Conservation (phyloP, 2,329 filamentous ascomycete species). For the Colletotrichum cereale region DNA sequence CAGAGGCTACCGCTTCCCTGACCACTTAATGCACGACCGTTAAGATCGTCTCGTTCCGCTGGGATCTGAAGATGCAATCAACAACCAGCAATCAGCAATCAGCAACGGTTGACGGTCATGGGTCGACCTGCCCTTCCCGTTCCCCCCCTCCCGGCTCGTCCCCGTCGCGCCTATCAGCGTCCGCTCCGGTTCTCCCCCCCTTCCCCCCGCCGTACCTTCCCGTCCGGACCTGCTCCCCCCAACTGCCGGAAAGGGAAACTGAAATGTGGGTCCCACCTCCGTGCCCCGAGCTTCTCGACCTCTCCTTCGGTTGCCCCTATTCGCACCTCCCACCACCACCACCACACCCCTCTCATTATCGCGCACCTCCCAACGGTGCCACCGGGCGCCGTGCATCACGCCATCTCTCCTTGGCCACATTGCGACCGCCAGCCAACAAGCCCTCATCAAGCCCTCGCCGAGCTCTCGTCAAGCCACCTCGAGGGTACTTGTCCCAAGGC, state of each 20-base stretch:
- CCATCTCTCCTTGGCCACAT: slow-evolving; percentile 20
- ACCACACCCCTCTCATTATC: slow-evolving; percentile 5
- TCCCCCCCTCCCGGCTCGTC: slow-evolving; percentile 24
- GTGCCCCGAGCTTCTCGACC: slow-evolving; percentile 25
- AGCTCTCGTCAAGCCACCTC: neutral
- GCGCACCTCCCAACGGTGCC: slow-evolving; percentile 20
- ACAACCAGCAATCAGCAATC: neutral
- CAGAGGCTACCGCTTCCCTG: slow-evolving; percentile 12
- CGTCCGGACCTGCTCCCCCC: slow-evolving; percentile 20
- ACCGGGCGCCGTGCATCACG: slow-evolving; percentile 9
- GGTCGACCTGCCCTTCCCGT: slow-evolving; percentile 5
- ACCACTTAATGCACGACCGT: slow-evolving; percentile 26
- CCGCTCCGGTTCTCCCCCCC: slow-evolving; percentile 13
- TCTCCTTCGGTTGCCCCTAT: slow-evolving; percentile 30
- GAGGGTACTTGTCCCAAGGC: slow-evolving; percentile 18
- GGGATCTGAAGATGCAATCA: neutral
- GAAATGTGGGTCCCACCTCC: slow-evolving; percentile 3
- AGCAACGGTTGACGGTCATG: slow-evolving; percentile 12
- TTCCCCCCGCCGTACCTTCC: slow-evolving; percentile 1
- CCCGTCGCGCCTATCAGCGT: slow-evolving; percentile 31
- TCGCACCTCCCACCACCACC: slow-evolving; percentile 4
- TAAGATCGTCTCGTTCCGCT: slow-evolving; percentile 18
- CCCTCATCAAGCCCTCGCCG: slow-evolving; percentile 4
- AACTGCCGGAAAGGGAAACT: slow-evolving; percentile 17
- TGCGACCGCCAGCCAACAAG: slow-evolving; percentile 34